Percentiles rank a stretch among this genome's conserved stretches.
These are phyloP conservation scores for Echinosophora koreensis DNA, from an alignment of 306 rosid genomes.

Conservation along the genomic window DNA sequence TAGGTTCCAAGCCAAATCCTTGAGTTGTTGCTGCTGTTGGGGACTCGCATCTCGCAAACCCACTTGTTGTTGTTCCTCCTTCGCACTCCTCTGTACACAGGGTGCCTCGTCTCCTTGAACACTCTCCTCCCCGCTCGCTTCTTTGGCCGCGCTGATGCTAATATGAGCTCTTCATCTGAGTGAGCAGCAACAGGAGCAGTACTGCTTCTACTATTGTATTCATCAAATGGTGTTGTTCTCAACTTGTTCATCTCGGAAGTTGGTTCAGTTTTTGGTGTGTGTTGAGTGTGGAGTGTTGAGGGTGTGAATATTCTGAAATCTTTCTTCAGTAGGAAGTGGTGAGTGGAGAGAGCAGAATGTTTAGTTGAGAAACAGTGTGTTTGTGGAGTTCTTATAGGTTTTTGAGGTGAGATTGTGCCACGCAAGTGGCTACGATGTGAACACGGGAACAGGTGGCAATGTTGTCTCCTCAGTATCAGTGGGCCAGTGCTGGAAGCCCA, in stretches of 20 bases:
- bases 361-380: neutral
- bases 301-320: too few species aligned
- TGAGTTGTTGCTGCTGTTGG: slow-evolving; percentile 54
- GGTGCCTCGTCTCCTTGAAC: slow-evolving; percentile 87
- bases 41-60: slow-evolving; percentile 90
- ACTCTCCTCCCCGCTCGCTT: slow-evolving; percentile 71
- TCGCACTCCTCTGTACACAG: slow-evolving; percentile 79
- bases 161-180: slow-evolving; percentile 62
- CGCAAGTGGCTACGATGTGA: slow-evolving; percentile 42
- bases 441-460: slow-evolving; percentile 5
- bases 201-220: too few species aligned
- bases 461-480: neutral
- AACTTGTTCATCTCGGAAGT: too few species aligned
- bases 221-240: too few species aligned
- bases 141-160: slow-evolving; percentile 74
- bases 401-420: neutral
- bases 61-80: slow-evolving; percentile 77
- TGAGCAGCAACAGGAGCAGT: neutral
- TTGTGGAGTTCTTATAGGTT: slow-evolving; percentile 32
- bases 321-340: too few species aligned
- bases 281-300: too few species aligned
- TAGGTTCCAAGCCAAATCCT: slow-evolving; percentile 94
- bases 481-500: slow-evolving; percentile 14
- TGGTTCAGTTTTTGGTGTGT: neutral
- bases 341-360: too few species aligned